Conservation (phyloP, 192 early-diverging fungal species). For the Podila verticillata region DNA sequence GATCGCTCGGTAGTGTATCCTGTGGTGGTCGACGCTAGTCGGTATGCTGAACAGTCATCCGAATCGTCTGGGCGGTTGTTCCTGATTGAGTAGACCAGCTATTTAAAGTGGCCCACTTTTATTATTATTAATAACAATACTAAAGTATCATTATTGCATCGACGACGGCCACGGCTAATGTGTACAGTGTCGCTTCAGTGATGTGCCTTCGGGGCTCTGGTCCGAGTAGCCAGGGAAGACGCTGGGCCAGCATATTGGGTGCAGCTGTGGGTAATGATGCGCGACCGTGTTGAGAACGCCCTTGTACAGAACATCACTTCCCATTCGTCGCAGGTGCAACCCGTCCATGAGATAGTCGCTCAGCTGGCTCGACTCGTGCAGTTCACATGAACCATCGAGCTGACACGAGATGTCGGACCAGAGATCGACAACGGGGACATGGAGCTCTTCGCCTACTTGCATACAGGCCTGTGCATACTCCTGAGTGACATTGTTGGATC, state of each 20-base stretch:
- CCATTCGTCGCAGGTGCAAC: conserved; percentile 62
- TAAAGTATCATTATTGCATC: too few relatives aligned
- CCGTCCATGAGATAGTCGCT: conserved; percentile 65
- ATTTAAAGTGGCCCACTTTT: not conserved
- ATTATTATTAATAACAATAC: not conserved
- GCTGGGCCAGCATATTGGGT: conserved; percentile 37
- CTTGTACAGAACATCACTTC: conserved; percentile 60
- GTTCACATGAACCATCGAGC: conserved; percentile 8
- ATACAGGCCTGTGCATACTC: conserved; percentile 63
- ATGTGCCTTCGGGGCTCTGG: conserved; percentile 25
- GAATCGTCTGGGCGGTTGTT: conserved; percentile 15
- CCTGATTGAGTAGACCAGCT: conserved; percentile 26
- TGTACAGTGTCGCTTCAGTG: conserved; percentile 21
- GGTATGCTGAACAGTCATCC: not conserved
- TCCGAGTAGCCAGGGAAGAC: conserved; percentile 36
- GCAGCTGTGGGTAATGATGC: conserved; percentile 29
- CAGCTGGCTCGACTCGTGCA: conserved; percentile 25
- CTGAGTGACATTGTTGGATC: conserved; percentile 51
- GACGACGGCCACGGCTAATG: not conserved
- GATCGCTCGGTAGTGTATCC: conserved; percentile 22
- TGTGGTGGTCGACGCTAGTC: conserved; percentile 28
- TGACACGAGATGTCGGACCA: conserved; percentile 27
- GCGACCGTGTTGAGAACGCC: conserved; percentile 36
- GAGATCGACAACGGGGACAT: conserved; percentile 45
- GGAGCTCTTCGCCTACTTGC: conserved; percentile 57